Conservation (phyloP, 345 rosid species). For the Brassica rapa region DNA sequence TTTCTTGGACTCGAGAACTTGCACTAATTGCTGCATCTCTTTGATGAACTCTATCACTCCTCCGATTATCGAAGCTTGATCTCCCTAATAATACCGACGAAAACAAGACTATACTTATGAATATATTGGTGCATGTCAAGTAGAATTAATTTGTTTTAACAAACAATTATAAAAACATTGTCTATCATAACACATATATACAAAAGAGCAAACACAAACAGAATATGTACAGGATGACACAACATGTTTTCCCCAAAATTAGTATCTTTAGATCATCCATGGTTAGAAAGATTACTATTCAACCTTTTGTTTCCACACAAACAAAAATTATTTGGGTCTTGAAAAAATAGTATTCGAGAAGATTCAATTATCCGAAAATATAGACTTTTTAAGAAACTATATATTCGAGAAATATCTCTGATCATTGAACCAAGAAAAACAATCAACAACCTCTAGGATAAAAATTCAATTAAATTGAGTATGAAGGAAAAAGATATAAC, state of each 20-base stretch:
- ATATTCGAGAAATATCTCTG: background rate
- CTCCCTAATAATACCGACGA: conserved; percentile 53
- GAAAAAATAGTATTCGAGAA: background rate
- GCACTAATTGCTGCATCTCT: conserved; percentile 80
- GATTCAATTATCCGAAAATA: background rate
- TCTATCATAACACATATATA: background rate
- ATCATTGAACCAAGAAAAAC: background rate
- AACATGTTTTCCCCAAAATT: conserved; percentile 5
- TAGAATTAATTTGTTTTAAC: background rate
- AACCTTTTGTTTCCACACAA: background rate
- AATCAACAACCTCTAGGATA: background rate
- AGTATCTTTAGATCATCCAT: background rate
- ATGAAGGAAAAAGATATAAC: background rate
- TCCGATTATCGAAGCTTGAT: conserved; percentile 95
- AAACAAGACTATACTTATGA: conserved; percentile 16
- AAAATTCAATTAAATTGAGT: background rate
- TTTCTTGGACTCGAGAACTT: conserved; percentile 84
- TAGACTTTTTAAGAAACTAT: background rate
- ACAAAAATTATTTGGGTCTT: background rate
- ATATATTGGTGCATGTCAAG: conserved; percentile 7
- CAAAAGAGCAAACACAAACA: background rate
- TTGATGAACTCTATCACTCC: conserved; percentile 90
- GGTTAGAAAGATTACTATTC: conserved; percentile 1
- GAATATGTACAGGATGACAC: background rate
- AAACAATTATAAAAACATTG: background rate